phyloP scores from a whole-genome alignment of 441 rosid species.

The Mallotus japonicus region DNA sequence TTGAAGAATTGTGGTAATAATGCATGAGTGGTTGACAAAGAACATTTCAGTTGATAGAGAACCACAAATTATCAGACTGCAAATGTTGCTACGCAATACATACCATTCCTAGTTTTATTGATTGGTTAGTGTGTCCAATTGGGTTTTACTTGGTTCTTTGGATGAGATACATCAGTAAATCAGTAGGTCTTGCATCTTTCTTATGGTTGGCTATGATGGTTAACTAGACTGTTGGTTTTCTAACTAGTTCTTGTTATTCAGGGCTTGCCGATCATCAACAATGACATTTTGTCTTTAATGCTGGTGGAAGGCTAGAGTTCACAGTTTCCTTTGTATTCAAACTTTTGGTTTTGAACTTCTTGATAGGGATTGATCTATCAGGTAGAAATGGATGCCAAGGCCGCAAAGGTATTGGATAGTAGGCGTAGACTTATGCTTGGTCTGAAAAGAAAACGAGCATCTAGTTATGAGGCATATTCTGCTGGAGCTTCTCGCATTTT shows the following conservation, averaged over 20 bases:
- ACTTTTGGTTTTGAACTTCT: constrained; percentile 47
- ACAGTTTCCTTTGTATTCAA: constrained; percentile 30
- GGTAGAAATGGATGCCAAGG: constrained; percentile 62
- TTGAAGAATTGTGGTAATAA: no score
- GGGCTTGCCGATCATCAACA: constrained; percentile 29
- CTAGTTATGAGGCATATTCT: constrained; percentile 34
- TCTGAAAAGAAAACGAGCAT: constrained; percentile 60
- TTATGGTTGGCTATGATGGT: background rate
- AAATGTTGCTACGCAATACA: no score
- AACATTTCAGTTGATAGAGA: no score
- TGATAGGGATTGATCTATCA: constrained; percentile 57
- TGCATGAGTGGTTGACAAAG: no score
- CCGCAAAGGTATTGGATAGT: constrained; percentile 82
- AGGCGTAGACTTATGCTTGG: constrained; percentile 39
- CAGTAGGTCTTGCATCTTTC: background rate
- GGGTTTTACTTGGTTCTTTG: no score
- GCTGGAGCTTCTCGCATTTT: constrained; percentile 41
- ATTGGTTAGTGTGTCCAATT: no score
- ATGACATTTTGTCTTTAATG: constrained; percentile 28
- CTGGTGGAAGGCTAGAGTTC: constrained; percentile 26
- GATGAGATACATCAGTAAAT: no score
- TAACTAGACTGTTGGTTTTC: background rate
- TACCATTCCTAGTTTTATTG: no score
- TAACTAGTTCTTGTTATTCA: constrained; percentile 25
- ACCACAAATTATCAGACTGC: no score